Evolutionary conservation across 768 basidiomycete species (phyloP).

Genomic region (Amanita subjunquillea): DNA sequence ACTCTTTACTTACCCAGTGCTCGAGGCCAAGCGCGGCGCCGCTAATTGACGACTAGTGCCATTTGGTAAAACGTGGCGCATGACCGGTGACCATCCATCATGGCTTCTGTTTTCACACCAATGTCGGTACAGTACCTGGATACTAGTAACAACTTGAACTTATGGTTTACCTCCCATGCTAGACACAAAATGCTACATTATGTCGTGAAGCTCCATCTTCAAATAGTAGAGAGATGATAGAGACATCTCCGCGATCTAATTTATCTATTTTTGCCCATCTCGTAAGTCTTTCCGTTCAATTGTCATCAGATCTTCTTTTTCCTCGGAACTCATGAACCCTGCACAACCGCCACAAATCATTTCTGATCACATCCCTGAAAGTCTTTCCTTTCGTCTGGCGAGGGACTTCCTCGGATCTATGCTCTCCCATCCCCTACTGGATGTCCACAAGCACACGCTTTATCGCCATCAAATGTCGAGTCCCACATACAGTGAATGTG

Average conservation of each 20-base stretch:
- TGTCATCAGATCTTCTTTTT: not conserved
- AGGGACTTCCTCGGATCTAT: constrained; percentile 1
- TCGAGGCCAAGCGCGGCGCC: not conserved
- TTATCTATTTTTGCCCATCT: not conserved
- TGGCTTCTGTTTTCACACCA: too few relatives aligned
- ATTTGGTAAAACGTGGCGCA: not conserved
- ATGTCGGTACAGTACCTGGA: too few relatives aligned
- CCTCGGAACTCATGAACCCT: not conserved
- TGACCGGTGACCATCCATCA: too few relatives aligned
- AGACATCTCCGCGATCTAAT: not conserved
- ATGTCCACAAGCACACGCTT: not conserved
- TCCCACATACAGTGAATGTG: not conserved
- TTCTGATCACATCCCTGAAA: not conserved
- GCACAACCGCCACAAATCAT: not conserved
- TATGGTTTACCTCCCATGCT: too few relatives aligned
- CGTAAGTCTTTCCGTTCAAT: not conserved
- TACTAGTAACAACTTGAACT: too few relatives aligned
- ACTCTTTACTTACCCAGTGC: not conserved
- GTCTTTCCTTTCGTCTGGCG: not conserved
- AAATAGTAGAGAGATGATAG: too few relatives aligned
- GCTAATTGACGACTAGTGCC: not conserved
- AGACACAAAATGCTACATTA: too few relatives aligned
- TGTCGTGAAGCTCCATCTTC: too few relatives aligned
- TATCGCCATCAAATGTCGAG: not conserved
- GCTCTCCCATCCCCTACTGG: not conserved